phyloP scores from a whole-genome alignment of 2,329 filamentous ascomycete genomes.

The Microdochium bolleyi region DNA sequence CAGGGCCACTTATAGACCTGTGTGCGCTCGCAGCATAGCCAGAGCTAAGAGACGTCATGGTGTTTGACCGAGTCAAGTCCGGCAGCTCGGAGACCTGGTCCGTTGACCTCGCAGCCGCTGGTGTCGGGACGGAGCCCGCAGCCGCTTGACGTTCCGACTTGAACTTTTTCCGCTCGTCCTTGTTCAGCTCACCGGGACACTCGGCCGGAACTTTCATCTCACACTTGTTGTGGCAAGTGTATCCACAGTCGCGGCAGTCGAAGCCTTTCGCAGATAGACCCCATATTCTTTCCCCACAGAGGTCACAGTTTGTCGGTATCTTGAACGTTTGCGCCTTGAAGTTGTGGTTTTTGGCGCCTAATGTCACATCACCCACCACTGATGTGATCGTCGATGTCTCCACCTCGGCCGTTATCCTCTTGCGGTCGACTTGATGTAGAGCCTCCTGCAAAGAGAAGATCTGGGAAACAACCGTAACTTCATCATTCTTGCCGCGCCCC shows the following conservation, averaged over 20 bases:
- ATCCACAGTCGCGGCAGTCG: conserved; percentile 92
- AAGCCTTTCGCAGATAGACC: conserved; percentile 93
- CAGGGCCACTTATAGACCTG: conserved; percentile 61
- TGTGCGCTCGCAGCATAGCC: conserved; percentile 76
- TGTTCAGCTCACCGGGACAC: conserved; percentile 87
- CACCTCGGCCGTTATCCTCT: conserved; percentile 80
- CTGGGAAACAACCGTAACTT: conserved; percentile 75
- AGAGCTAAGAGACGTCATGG: conserved; percentile 83
- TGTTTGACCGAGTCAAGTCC: conserved; percentile 69
- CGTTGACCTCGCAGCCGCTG: conserved; percentile 32
- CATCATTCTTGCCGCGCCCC: conserved; percentile 81
- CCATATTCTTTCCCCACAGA: conserved; percentile 96
- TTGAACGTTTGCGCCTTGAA: conserved; percentile 99
- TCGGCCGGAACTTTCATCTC: conserved; percentile 98
- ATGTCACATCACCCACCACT: conserved; percentile 83
- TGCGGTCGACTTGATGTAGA: conserved; percentile 76
- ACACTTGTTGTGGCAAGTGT: conserved; percentile 97
- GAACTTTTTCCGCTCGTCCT: conserved; percentile 92
- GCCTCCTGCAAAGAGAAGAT: conserved; percentile 80
- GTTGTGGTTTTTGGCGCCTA: conserved; percentile 90
- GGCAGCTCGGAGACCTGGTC: conserved; percentile 55
- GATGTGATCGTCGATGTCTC: conserved; percentile 90
- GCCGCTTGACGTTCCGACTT: conserved; percentile 79
- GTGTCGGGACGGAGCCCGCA: conserved; percentile 53
- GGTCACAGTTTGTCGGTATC: conserved; percentile 95